phyloP scores from a whole-genome alignment of 176 grass and related monocot genomes.

The Oryza glumipatula region DNA sequence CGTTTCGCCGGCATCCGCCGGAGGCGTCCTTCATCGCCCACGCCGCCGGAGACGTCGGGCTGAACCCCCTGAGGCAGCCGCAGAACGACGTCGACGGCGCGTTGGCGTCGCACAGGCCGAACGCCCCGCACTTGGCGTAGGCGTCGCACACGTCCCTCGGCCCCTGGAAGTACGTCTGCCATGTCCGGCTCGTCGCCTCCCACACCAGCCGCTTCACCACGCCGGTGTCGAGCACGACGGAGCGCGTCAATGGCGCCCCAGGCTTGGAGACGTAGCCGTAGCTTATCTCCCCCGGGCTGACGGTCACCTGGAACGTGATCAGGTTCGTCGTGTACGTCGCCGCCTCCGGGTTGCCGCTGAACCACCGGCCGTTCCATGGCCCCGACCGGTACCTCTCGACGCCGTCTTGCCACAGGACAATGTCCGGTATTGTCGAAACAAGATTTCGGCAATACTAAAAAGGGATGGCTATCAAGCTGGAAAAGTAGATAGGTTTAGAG shows the following conservation, averaged over 20 bases:
- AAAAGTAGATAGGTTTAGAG: too few relatives aligned
- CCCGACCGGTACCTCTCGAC: constrained; percentile 34
- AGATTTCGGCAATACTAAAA: too few relatives aligned
- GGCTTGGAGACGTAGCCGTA: constrained; percentile 25
- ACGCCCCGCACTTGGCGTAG: constrained; percentile 45
- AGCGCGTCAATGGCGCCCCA: constrained; percentile 23
- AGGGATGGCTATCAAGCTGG: too few relatives aligned
- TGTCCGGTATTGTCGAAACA: constrained; percentile 40
- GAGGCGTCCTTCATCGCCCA: constrained; percentile 40
- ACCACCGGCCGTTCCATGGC: constrained; percentile 24
- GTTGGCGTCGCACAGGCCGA: constrained; percentile 36
- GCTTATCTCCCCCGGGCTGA: constrained; percentile 11
- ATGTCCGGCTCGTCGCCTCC: background rate
- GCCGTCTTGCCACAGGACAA: background rate
- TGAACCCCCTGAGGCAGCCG: constrained; percentile 46
- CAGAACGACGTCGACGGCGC: constrained; percentile 30
- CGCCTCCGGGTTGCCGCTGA: constrained; percentile 36
- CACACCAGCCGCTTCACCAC: constrained; percentile 40
- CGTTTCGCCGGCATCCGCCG: constrained; percentile 39
- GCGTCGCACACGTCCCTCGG: constrained; percentile 32
- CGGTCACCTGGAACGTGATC: constrained; percentile 23
- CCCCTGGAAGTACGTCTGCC: background rate
- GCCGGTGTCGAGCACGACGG: background rate
- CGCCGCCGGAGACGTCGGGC: background rate
- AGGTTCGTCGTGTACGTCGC: background rate